Evolutionary conservation across 2,329 filamentous ascomycete genomes (phyloP).

Genomic region (Dryadomyces quercus-mongolicae): DNA sequence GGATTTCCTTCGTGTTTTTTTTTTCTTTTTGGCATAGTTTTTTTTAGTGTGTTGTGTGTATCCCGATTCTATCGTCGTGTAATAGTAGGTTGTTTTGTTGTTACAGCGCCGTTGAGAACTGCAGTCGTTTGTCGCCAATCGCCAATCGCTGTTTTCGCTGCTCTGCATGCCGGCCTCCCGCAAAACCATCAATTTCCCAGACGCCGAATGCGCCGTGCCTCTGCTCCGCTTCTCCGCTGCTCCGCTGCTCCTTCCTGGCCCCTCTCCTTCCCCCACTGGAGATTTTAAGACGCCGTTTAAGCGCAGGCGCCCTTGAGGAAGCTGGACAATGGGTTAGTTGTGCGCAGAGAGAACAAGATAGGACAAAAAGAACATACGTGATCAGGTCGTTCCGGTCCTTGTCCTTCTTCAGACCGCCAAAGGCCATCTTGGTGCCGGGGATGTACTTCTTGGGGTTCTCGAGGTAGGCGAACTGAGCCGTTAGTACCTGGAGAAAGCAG

Average conservation of each 20-base stretch:
- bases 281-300: conserved; percentile 26
- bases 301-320: conserved; percentile 58
- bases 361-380: conserved; percentile 51
- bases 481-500: conserved; percentile 3
- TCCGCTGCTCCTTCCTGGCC: neutral
- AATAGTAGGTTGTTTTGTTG: neutral
- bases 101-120: neutral
- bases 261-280: neutral
- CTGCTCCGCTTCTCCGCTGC: neutral
- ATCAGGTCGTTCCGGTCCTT: conserved; percentile 99
- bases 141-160: neutral
- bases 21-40: neutral
- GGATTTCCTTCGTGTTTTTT: neutral
- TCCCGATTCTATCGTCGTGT: conserved; percentile 1
- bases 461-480: conserved; percentile 77
- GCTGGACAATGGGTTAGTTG: conserved; percentile 22
- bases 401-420: conserved; percentile 98
- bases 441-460: conserved; percentile 99
- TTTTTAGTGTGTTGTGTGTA: neutral
- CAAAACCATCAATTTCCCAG: neutral
- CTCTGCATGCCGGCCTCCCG: neutral
- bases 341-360: neutral
- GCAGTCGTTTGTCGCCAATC: neutral
- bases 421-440: conserved; percentile 99
- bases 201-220: neutral